Evolutionary conservation across 2,329 filamentous ascomycete genomes (phyloP).

Genomic region (Paecilomyces dactylethromorphus): DNA sequence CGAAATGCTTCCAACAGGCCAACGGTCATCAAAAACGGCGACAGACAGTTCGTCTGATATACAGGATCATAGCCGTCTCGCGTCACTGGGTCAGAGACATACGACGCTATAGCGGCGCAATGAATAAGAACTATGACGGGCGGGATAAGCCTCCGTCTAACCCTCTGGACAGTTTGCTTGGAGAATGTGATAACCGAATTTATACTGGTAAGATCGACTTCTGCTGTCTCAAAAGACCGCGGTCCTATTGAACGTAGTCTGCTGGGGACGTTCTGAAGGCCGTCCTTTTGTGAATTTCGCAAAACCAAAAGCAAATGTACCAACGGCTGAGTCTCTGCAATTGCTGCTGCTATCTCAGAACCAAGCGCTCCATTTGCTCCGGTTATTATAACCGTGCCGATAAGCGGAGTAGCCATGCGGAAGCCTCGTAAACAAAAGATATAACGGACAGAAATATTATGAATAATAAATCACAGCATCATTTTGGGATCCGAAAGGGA

Average conservation of each 20-base stretch:
- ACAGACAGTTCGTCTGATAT: conserved; percentile 30
- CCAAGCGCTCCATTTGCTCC: conserved; percentile 28
- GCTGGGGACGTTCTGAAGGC: conserved; percentile 18
- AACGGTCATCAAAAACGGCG: conserved; percentile 30
- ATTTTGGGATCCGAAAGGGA: background rate
- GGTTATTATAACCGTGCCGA: conserved; percentile 31
- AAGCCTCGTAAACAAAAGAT: background rate
- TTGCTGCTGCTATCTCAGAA: conserved; percentile 28
- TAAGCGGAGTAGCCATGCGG: conserved; percentile 26
- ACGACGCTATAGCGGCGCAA: conserved; percentile 26
- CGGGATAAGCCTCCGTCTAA: conserved; percentile 27
- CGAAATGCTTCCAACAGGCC: conserved; percentile 30
- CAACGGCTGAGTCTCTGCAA: conserved; percentile 30
- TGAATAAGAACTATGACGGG: conserved; percentile 27
- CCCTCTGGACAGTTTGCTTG: conserved; percentile 24
- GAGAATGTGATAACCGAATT: conserved; percentile 24
- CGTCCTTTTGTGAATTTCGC: conserved; percentile 22
- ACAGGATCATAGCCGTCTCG: conserved; percentile 28
- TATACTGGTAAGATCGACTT: conserved; percentile 24
- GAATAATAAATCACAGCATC: background rate
- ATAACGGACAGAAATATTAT: background rate
- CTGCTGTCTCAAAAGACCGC: conserved; percentile 25
- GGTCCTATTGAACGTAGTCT: conserved; percentile 26
- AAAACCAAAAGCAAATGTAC: conserved; percentile 26
- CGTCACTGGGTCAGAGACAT: conserved; percentile 23